phyloP scores from a whole-genome alignment of 2,329 filamentous ascomycete species.

The Harringtonia lauricola region DNA sequence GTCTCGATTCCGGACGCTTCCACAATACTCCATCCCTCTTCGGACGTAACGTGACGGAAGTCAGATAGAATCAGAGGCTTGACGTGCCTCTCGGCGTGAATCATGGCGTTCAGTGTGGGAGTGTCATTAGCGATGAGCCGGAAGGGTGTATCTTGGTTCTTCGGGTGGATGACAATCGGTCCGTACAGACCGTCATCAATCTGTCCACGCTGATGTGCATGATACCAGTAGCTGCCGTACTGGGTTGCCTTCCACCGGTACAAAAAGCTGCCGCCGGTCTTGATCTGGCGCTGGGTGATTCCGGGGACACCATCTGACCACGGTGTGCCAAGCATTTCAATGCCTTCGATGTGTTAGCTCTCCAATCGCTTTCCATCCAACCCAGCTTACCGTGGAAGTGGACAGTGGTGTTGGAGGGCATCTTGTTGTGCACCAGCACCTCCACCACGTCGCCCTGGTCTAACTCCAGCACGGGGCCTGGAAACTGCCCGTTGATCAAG shows the following conservation, averaged over 20 bases:
- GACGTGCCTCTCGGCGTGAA: slow-evolving; percentile 33
- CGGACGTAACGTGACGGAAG: slow-evolving; percentile 41
- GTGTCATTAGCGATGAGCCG: slow-evolving; percentile 31
- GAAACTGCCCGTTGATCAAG: slow-evolving; percentile 49
- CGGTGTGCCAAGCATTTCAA: slow-evolving; percentile 39
- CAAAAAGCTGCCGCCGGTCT: slow-evolving; percentile 33
- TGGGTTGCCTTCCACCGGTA: slow-evolving; percentile 45
- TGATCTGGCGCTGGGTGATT: slow-evolving; percentile 40
- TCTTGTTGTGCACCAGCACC: slow-evolving; percentile 32
- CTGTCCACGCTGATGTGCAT: slow-evolving; percentile 43
- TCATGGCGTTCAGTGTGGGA: slow-evolving; percentile 29
- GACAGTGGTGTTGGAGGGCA: slow-evolving; percentile 34
- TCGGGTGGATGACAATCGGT: slow-evolving; percentile 37
- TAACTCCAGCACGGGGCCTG: slow-evolving; percentile 47
- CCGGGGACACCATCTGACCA: slow-evolving; percentile 53
- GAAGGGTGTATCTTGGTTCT: slow-evolving; percentile 31
- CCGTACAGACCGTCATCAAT: slow-evolving; percentile 51
- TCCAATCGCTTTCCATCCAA: neutral
- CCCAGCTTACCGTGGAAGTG: slow-evolving; percentile 34
- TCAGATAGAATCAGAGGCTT: slow-evolving; percentile 43
- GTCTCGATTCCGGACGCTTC: slow-evolving; percentile 33
- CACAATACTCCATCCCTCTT: slow-evolving; percentile 21
- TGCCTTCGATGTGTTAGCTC: slow-evolving; percentile 15
- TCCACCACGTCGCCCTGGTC: slow-evolving; percentile 37
- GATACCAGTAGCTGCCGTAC: slow-evolving; percentile 51